Percentiles rank a stretch among this genome's conserved stretches.
These are phyloP conservation scores for Coemansia umbellata DNA, from an alignment of 192 early-diverging fungal species.

Conservation along the genomic window DNA sequence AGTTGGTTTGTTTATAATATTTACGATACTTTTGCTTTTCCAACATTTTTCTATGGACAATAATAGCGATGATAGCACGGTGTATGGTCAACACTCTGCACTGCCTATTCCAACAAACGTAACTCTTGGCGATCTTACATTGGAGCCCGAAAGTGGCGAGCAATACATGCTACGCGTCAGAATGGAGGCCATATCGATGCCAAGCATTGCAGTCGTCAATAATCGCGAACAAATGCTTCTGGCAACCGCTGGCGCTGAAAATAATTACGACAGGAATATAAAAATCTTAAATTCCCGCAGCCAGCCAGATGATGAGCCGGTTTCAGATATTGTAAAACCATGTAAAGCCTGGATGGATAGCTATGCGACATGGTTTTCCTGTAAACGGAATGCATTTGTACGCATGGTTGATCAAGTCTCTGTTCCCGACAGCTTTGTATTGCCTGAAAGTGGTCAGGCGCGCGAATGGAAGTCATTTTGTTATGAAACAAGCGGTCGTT, in stretches of 20 bases:
- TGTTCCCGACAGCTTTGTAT: constrained; percentile 5
- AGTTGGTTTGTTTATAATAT: too few species aligned
- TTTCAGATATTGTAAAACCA: constrained; percentile 5
- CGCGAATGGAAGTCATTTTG: constrained; percentile 40
- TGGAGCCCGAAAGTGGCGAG: constrained; percentile 35
- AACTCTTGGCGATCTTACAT: constrained; percentile 20
- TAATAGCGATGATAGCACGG: too few species aligned
- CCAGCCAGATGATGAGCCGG: not conserved
- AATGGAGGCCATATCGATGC: constrained; percentile 23
- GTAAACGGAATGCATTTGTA: constrained; percentile 6
- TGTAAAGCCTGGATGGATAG: constrained; percentile 12
- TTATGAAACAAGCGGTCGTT: constrained; percentile 10
- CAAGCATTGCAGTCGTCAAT: constrained; percentile 13
- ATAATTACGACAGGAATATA: not conserved
- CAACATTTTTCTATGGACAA: too few species aligned
- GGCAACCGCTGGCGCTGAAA: not conserved
- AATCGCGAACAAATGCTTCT: constrained; percentile 11
- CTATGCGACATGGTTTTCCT: constrained; percentile 8
- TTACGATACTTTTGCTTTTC: too few species aligned
- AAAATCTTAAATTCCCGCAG: too few species aligned
- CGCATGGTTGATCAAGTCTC: not conserved
- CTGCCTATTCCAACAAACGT: constrained; percentile 21
- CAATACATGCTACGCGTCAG: constrained; percentile 47
- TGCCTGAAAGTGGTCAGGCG: constrained; percentile 12
- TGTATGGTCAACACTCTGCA: constrained; percentile 33